Conservation (phyloP, 768 basidiomycete species). For the Lanmaoa rubissima region DNA sequence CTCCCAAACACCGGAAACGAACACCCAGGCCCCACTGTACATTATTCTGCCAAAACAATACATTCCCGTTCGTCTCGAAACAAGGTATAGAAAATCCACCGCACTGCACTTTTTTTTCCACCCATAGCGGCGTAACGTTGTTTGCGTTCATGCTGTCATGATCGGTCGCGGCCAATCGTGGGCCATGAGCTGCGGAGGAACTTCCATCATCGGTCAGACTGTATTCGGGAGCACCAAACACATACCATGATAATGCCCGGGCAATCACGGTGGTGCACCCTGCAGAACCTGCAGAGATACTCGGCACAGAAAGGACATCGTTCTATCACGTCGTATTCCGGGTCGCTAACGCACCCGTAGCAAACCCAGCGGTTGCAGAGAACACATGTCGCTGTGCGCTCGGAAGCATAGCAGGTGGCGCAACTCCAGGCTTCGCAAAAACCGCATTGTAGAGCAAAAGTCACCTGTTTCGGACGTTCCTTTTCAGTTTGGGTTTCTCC, state of each 20-base stretch:
- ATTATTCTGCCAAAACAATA: not conserved
- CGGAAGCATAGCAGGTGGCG: not conserved
- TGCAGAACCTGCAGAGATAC: constrained; percentile 1
- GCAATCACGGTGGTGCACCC: not conserved
- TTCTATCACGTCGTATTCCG: not conserved
- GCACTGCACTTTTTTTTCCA: not conserved
- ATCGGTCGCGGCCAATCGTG: not conserved
- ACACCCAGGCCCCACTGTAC: not conserved
- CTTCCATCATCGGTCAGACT: not conserved
- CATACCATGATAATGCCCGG: not conserved
- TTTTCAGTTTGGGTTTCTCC: not conserved
- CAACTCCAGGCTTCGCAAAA: constrained; percentile 10
- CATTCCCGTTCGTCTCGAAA: not conserved
- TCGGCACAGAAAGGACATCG: constrained; percentile 1
- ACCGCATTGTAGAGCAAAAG: not conserved
- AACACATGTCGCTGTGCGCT: not conserved
- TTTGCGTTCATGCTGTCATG: not conserved
- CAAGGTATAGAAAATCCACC: not conserved
- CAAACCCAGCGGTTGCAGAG: constrained; percentile 7
- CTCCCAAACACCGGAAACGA: too few relatives aligned
- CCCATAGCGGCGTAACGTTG: not conserved
- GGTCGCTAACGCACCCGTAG: not conserved
- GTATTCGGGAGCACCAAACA: not conserved
- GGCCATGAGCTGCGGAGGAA: not conserved
- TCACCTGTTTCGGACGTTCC: not conserved